Base-by-base conservation (phyloP, 2,329 filamentous ascomycete genomes). In the Aspergillus novofumigatus region DNA sequence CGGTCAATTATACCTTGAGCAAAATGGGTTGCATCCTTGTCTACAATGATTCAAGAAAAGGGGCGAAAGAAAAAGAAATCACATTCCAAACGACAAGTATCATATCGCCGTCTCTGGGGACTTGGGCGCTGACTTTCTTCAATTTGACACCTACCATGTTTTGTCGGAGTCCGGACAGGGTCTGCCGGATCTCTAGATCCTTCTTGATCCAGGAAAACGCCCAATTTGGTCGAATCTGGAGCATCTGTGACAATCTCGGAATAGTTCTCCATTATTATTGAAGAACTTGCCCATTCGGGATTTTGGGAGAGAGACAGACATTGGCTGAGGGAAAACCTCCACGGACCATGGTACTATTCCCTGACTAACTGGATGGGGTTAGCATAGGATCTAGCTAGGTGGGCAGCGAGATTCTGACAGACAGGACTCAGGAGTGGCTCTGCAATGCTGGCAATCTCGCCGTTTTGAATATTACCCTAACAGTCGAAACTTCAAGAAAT, bases 171-270 rank as follows among this genome's bases (percentile, higher is more conserved):
- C 53, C 45, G 49, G 53, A 50, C 56, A 51, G 56, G 56, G 56
- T 58, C 56, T 58, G 58, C 55, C 49, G 58, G 55, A 57, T 59
- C 55, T 29, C 54, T 50, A 57, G 54, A 52, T 17, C 14, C 32
- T 17, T 7, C 3, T 35, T 17, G 14, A 17, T 17, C 32, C 32
- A 35, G 32, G 4, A 35, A 35, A 35, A 35, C 29, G 11, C 4
- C 4, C 32, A 35, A 17, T 17, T 35, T 35, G 32, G 4, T 35
- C 5, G 5, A 35, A 14, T 17, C 32, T 35, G 14, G 32, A 14
- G 32, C 32, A 35, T 35, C 32, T 35, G 32, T 35, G 14, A 35
- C 14, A 14, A 14, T 35, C 11, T 6, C 11, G 32, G 32, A 35
- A 35, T 17, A 17, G 32, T 7, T 38, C 29, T 32, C 29, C 32